Evolutionary conservation across 352 stramenopile species (phyloP).

Genomic region (Blastocystis sp.): DNA sequence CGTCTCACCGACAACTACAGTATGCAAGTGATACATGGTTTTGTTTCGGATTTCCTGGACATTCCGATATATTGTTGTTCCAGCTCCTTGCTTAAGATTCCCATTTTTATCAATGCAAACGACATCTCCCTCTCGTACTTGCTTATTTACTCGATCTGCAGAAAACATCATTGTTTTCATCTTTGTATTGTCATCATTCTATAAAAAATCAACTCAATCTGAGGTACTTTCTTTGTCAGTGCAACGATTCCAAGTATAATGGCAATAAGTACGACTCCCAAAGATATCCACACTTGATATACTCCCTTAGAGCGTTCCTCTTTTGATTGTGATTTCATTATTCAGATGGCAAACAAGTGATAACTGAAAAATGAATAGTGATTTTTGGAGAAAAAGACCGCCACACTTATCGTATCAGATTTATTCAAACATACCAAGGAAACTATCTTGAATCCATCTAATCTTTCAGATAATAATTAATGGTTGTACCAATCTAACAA

Average conservation of each 20-base stretch:
- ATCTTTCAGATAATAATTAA: too few relatives aligned
- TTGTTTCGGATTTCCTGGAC: constrained; percentile 17
- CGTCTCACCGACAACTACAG: background rate
- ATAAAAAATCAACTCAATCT: background rate
- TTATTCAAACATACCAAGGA: too few relatives aligned
- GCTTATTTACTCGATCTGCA: background rate
- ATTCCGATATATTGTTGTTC: constrained; percentile 44
- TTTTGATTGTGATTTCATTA: too few relatives aligned
- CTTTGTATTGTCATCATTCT: background rate
- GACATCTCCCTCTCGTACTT: constrained; percentile 24
- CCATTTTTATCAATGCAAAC: constrained; percentile 36
- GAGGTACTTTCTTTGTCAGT: background rate
- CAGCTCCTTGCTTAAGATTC: constrained; percentile 32
- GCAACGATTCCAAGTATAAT: background rate
- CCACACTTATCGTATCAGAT: background rate
- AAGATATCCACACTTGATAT: background rate
- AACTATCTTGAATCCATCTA: too few relatives aligned
- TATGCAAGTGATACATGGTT: constrained; percentile 38
- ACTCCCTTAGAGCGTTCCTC: too few relatives aligned
- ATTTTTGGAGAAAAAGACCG: background rate
- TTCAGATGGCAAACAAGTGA: too few relatives aligned
- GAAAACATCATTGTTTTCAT: background rate
- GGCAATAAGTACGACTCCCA: background rate
- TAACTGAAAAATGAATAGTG: too few relatives aligned
- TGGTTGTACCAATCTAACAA: too few relatives aligned